These are phyloP conservation scores for Barbarea vulgaris DNA, from an alignment of 345 rosid species.

Conservation along the genomic window DNA sequence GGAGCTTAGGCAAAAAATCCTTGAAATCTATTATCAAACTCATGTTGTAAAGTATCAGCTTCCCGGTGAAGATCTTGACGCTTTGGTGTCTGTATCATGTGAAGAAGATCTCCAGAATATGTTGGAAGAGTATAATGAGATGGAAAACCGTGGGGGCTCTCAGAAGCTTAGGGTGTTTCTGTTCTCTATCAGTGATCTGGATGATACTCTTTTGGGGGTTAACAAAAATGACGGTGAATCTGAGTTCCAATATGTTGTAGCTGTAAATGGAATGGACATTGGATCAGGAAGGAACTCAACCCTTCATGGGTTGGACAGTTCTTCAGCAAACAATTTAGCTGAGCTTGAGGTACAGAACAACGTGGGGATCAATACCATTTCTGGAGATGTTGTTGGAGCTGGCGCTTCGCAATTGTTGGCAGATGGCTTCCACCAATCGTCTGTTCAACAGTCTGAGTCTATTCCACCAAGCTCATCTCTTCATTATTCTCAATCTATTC, in stretches of 20 bases:
- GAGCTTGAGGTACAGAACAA: conserved; percentile 51
- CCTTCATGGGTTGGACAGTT: conserved; percentile 51
- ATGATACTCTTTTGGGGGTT: conserved; percentile 63
- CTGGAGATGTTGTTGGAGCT: conserved; percentile 42
- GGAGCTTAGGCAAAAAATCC: conserved; percentile 62
- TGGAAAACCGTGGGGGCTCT: conserved; percentile 57
- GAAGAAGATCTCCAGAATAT: conserved; percentile 88
- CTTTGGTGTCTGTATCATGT: conserved; percentile 86
- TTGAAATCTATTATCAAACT: conserved; percentile 64
- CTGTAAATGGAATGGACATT: conserved; percentile 75
- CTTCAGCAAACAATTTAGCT: conserved; percentile 58
- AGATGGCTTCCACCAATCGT: conserved; percentile 39
- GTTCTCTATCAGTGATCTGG: conserved; percentile 67
- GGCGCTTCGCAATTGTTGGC: conserved; percentile 47
- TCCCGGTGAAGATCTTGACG: conserved; percentile 96
- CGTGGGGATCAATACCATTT: conserved; percentile 43
- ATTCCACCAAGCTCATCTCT: conserved; percentile 45
- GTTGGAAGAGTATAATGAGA: conserved; percentile 80
- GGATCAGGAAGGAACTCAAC: conserved; percentile 53
- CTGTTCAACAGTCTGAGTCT: conserved; percentile 48
- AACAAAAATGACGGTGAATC: conserved; percentile 55
- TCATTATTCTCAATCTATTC: conserved; percentile 35
- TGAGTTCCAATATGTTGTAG: conserved; percentile 72
- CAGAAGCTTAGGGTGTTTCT: conserved; percentile 77
- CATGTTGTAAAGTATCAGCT: conserved; percentile 82